Percentiles rank a stretch among this genome's conserved stretches.
Evolutionary conservation across 139 green algal species (phyloP).

Genomic region (Auxenochlorella pyrenoidosa): DNA sequence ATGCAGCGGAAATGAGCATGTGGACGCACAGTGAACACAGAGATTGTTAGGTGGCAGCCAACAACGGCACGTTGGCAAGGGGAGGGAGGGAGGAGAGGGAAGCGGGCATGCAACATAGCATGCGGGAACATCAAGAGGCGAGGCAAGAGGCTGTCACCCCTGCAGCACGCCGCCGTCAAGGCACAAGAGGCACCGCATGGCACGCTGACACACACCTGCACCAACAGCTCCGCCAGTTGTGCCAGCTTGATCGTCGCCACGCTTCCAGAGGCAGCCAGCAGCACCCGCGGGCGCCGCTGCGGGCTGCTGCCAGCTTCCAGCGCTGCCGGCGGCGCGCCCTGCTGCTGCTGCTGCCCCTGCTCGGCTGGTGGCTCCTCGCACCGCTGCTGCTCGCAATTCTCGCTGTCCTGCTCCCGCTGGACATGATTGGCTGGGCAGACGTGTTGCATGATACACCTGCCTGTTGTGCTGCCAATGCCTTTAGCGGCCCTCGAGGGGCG

Average conservation of each 20-base stretch:
- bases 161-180: too few species aligned
- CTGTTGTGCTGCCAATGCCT: neutral
- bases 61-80: too few species aligned
- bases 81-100: too few species aligned
- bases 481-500: neutral
- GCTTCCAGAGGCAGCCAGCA: constrained; percentile 76
- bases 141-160: too few species aligned
- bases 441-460: neutral
- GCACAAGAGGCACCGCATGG: too few species aligned
- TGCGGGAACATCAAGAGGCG: neutral
- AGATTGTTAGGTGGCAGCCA: too few species aligned
- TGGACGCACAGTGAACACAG: too few species aligned
- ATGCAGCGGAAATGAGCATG: too few species aligned
- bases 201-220: constrained; percentile 19
- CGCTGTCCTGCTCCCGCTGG: neutral
- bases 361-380: neutral
- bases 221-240: constrained; percentile 55
- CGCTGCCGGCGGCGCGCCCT: constrained; percentile 12
- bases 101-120: neutral
- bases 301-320: neutral
- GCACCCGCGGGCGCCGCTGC: constrained; percentile 48
- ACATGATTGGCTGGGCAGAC: neutral
- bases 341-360: constrained; percentile 40
- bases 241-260: constrained; percentile 81
- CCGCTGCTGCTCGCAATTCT: constrained; percentile 5